Conservation (phyloP, 208 protist species). For the Porcisia deanei region DNA sequence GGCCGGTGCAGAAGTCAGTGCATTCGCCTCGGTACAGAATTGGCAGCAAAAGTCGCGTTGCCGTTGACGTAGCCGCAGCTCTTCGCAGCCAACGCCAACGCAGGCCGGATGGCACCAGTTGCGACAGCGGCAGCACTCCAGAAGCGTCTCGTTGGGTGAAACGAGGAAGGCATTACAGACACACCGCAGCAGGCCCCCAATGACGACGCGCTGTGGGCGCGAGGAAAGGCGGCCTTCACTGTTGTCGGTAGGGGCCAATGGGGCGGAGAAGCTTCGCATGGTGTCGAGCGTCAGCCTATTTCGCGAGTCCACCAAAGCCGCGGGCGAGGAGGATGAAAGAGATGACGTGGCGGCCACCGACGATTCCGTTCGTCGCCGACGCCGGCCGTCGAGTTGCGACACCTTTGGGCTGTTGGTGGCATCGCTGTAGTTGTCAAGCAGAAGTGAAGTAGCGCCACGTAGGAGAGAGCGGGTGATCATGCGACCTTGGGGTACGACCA, state of each 20-base stretch:
- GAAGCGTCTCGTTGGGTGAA: slow-evolving; percentile 47
- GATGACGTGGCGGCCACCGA: not conserved
- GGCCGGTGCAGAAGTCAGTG: not conserved
- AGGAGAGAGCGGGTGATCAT: slow-evolving; percentile 74
- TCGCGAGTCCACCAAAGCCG: not conserved
- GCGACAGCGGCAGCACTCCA: slow-evolving; percentile 68
- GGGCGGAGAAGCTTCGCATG: not conserved
- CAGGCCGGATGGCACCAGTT: slow-evolving; percentile 82
- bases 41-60: slow-evolving; percentile 56
- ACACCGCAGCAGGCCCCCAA: slow-evolving; percentile 70
- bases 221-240: not conserved
- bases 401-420: not conserved
- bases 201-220: slow-evolving; percentile 22
- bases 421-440: slow-evolving; percentile 3
- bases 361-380: slow-evolving; percentile 2
- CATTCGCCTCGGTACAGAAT: slow-evolving; percentile 38
- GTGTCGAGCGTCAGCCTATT: not conserved
- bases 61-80: slow-evolving; percentile 39
- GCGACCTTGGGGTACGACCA: slow-evolving; percentile 35
- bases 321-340: not conserved
- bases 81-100: slow-evolving; percentile 65
- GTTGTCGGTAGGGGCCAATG: not conserved
- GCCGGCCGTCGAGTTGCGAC: not conserved
- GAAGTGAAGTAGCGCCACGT: slow-evolving; percentile 34
- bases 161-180: slow-evolving; percentile 76